Percentiles rank a stretch among this genome's conserved stretches.
phyloP scores from a whole-genome alignment of 2,329 filamentous ascomycete genomes.

The Ilyonectria robusta region DNA sequence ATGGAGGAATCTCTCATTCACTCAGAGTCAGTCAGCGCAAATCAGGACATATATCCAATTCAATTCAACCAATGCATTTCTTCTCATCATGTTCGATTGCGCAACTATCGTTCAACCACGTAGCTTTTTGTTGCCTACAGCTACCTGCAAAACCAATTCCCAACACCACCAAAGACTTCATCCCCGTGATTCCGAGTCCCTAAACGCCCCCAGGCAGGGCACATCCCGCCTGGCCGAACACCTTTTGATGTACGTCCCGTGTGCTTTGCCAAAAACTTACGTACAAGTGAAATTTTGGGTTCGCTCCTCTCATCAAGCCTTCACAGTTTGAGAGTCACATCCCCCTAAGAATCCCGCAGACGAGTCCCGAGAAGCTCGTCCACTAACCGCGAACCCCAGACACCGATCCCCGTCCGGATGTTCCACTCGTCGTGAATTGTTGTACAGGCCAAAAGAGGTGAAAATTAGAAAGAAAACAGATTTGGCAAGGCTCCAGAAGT shows the following conservation, averaged over 20 bases:
- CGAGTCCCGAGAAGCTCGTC: conserved; percentile 20
- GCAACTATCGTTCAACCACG: conserved; percentile 42
- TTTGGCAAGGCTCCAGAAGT: conserved; percentile 32
- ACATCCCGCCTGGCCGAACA: conserved; percentile 55
- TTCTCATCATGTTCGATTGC: conserved; percentile 40
- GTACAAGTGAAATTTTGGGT: conserved; percentile 51
- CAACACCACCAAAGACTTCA: conserved; percentile 49
- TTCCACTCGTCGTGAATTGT: conserved; percentile 46
- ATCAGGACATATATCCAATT: background rate
- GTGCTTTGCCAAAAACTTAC: conserved; percentile 56
- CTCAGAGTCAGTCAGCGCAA: background rate
- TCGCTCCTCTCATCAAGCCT: conserved; percentile 25
- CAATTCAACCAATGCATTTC: conserved; percentile 12
- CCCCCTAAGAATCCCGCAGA: conserved; percentile 35
- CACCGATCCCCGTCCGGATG: conserved; percentile 39
- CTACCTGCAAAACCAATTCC: conserved; percentile 44
- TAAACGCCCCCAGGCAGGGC: conserved; percentile 47
- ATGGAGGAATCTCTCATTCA: background rate
- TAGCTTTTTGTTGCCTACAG: conserved; percentile 50
- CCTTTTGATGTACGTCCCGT: conserved; percentile 62
- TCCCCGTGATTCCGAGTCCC: conserved; percentile 43
- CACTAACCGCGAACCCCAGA: conserved; percentile 39
- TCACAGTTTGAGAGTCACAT: conserved; percentile 25
- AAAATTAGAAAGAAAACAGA: conserved; percentile 39
- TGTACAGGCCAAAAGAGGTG: conserved; percentile 48